Conservation (phyloP, 2,329 filamentous ascomycete genomes). For the Neopestalotiopsis clavispora region DNA sequence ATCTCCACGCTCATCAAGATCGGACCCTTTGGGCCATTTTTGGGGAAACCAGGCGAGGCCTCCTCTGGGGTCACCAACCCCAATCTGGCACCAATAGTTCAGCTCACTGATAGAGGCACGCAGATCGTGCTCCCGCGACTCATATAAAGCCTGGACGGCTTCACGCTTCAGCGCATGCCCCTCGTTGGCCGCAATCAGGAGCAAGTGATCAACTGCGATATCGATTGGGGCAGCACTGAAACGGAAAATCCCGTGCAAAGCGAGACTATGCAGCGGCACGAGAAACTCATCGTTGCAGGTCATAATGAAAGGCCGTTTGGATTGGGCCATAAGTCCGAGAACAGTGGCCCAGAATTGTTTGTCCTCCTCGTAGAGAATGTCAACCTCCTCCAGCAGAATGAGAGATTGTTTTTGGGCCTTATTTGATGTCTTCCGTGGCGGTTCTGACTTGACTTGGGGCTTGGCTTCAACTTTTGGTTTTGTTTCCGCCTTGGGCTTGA, state of each 20-base stretch:
- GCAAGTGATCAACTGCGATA: constrained; percentile 77
- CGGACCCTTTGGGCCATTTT: constrained; percentile 74
- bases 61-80: constrained; percentile 84
- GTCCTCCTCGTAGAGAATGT: constrained; percentile 93
- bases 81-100: constrained; percentile 97
- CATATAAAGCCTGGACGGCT: constrained; percentile 73
- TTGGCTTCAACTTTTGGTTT: constrained; percentile 28
- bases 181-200: constrained; percentile 85
- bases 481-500: constrained; percentile 59
- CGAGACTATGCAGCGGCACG: constrained; percentile 76
- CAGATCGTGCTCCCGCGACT: constrained; percentile 72
- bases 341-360: constrained; percentile 93
- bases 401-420: constrained; percentile 86
- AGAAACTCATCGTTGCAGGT: constrained; percentile 92
- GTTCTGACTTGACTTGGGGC: constrained; percentile 35
- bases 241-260: constrained; percentile 84
- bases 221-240: constrained; percentile 70
- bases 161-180: constrained; percentile 77
- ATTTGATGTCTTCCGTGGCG: constrained; percentile 33
- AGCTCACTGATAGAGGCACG: constrained; percentile 83
- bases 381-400: constrained; percentile 92
- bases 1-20: constrained; percentile 70
- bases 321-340: constrained; percentile 76
- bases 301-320: constrained; percentile 90
- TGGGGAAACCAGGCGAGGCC: constrained; percentile 90